These are phyloP conservation scores for Rhexocercosporidium sp. DNA, from an alignment of 2,329 filamentous ascomycete species.

Conservation along the genomic window DNA sequence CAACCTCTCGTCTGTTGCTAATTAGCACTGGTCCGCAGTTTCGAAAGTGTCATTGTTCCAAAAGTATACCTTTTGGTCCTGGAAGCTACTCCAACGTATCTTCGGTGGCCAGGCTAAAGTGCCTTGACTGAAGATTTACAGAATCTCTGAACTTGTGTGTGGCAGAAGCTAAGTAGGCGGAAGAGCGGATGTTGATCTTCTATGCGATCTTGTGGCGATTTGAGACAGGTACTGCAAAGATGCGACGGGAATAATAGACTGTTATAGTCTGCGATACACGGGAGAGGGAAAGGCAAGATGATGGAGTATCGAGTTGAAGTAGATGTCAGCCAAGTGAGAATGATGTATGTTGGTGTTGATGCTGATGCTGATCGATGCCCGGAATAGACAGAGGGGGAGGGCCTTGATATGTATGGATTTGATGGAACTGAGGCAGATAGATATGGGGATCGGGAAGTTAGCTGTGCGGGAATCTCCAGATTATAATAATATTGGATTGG, in stretches of 20 bases:
- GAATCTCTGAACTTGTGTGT: background rate
- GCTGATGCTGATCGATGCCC: slow-evolving; percentile 11
- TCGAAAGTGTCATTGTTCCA: background rate
- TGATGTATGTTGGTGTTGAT: slow-evolving; percentile 6
- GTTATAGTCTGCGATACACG: background rate
- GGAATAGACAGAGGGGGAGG: slow-evolving; percentile 8
- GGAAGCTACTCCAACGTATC: slow-evolving; percentile 26
- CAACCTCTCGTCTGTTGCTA: slow-evolving; percentile 32
- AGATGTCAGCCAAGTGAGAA: background rate
- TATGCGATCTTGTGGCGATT: background rate
- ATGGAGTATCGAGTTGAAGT: background rate
- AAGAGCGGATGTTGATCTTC: slow-evolving; percentile 6
- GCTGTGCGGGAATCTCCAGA: slow-evolving; percentile 13
- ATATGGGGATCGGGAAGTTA: slow-evolving; percentile 4
- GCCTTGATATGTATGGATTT: slow-evolving; percentile 15
- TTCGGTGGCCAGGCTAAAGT: slow-evolving; percentile 8
- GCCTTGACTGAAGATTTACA: background rate
- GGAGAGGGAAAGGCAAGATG: background rate
- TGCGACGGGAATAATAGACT: background rate
- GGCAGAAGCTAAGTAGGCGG: background rate
- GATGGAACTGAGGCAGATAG: slow-evolving; percentile 7
- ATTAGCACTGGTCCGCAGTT: slow-evolving; percentile 22
- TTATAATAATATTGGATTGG: slow-evolving; percentile 12
- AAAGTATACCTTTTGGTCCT: slow-evolving; percentile 28
- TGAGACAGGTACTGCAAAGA: slow-evolving; percentile 9